A percentile compares a stretch with the other conserved stretches of the same genome.
These are phyloP conservation scores for Trichosporon sp. DNA, from an alignment of 1,284 basidiomycete genomes.

Conservation along the genomic window DNA sequence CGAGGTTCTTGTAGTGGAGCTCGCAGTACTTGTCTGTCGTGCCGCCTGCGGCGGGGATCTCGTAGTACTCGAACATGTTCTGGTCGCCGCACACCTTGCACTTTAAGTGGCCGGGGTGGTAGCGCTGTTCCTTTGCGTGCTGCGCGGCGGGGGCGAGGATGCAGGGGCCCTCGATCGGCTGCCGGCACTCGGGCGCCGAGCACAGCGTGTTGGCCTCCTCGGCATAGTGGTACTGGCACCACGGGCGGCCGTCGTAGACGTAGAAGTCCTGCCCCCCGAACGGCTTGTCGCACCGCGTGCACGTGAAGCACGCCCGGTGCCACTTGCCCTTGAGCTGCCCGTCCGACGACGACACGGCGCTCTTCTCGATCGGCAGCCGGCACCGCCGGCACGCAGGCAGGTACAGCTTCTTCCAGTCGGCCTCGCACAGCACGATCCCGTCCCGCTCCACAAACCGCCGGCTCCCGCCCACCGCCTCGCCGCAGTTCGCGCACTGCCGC, in stretches of 20 bases:
- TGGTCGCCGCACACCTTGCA: conserved; percentile 49
- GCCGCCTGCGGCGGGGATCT: conserved; percentile 58
- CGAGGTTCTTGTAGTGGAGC: conserved; percentile 56
- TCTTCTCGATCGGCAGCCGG: conserved; percentile 74
- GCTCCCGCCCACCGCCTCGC: conserved; percentile 61
- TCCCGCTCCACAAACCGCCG: conserved; percentile 70
- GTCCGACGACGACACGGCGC: conserved; percentile 82
- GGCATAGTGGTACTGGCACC: conserved; percentile 84
- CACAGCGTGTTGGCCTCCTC: conserved; percentile 77
- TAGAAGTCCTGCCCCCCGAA: conserved; percentile 86
- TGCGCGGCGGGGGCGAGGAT: conserved; percentile 58
- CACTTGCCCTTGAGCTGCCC: conserved; percentile 90
- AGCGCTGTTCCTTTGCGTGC: conserved; percentile 59
- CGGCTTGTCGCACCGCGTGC: conserved; percentile 72
- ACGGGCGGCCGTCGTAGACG: conserved; percentile 76
- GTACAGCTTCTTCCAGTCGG: conserved; percentile 91
- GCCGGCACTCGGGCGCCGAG: conserved; percentile 66
- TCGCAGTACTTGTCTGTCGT: conserved; percentile 66
- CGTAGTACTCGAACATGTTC: conserved; percentile 67
- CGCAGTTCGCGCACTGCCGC: conserved; percentile 61
- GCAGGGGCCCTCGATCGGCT: conserved; percentile 85
- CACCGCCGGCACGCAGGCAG: conserved; percentile 79
- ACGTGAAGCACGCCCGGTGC: conserved; percentile 82
- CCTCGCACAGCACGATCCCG: conserved; percentile 68
- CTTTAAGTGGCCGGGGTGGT: conserved; percentile 76